Evolutionary conservation across 208 protist species (phyloP).

Genomic region (Leishmania guyanensis): DNA sequence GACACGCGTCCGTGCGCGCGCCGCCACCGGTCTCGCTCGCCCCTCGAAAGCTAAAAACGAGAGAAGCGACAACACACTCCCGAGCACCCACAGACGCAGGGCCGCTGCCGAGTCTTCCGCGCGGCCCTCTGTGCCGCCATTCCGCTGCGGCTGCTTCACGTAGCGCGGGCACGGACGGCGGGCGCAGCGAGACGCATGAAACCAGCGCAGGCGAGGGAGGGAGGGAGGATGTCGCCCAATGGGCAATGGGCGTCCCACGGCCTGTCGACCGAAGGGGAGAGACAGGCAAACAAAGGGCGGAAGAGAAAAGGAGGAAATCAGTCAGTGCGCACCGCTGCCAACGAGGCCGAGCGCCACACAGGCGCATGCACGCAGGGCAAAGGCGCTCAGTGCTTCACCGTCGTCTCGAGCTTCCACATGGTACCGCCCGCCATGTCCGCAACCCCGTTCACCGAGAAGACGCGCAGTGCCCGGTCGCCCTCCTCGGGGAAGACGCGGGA

Average conservation of each 20-base stretch:
- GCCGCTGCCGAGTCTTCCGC: background rate
- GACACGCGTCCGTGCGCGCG: background rate
- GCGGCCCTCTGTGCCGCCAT: background rate
- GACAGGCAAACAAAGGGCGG: background rate
- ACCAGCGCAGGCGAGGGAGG: background rate
- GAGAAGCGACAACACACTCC: background rate
- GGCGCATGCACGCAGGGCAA: background rate
- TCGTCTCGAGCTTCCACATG: conserved; percentile 42
- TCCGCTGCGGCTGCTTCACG: background rate
- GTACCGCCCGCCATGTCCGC: conserved; percentile 32
- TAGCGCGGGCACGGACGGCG: background rate
- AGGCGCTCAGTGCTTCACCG: conserved; percentile 7
- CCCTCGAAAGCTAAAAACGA: background rate
- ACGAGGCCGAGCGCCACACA: background rate
- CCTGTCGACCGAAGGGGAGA: background rate
- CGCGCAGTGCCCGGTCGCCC: conserved; percentile 34
- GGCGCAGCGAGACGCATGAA: background rate
- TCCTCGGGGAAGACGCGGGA: conserved; percentile 50
- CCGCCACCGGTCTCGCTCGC: background rate
- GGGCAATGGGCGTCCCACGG: background rate
- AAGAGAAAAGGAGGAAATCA: background rate
- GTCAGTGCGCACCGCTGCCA: background rate
- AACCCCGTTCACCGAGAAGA: conserved; percentile 47
- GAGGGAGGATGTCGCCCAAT: background rate
- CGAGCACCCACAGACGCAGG: background rate